Evolutionary conservation across 2,329 filamentous ascomycete species (phyloP).

Genomic region (Herpotrichia juniperi): DNA sequence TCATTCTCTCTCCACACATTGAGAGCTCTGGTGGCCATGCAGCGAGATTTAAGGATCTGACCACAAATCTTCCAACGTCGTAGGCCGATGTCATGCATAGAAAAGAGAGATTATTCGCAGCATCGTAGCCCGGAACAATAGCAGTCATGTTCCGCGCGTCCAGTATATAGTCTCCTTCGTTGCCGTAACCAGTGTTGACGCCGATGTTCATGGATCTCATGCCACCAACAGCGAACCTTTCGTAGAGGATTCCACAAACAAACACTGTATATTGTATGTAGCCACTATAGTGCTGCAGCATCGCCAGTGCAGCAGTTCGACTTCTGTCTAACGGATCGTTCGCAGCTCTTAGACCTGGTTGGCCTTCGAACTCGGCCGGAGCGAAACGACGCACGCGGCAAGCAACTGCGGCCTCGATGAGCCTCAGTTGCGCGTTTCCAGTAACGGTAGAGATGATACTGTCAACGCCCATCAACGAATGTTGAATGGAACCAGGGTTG

Average conservation of each 20-base stretch:
- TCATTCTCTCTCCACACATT: constrained; percentile 71
- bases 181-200: constrained; percentile 57
- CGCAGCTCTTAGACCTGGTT: constrained; percentile 59
- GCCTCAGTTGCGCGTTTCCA: constrained; percentile 68
- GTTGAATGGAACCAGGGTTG: constrained; percentile 63
- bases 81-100: constrained; percentile 72
- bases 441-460: constrained; percentile 77
- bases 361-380: constrained; percentile 77
- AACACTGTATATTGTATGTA: constrained; percentile 73
- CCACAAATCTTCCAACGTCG: constrained; percentile 74
- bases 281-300: constrained; percentile 61
- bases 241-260: constrained; percentile 77
- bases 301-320: constrained; percentile 61
- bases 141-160: constrained; percentile 64
- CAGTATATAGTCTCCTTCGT: constrained; percentile 70
- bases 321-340: constrained; percentile 68
- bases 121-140: constrained; percentile 64
- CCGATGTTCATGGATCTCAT: constrained; percentile 67
- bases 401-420: constrained; percentile 73
- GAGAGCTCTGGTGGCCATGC: constrained; percentile 72
- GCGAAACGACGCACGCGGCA: constrained; percentile 72
- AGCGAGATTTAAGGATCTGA: constrained; percentile 69
- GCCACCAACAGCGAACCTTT: constrained; percentile 73
- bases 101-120: constrained; percentile 48
- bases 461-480: constrained; percentile 73